Evolutionary conservation across 2,329 filamentous ascomycete species (phyloP), one percentile per base, ranked within the genome.

Genomic region (Neofusicoccum laricinum): DNA sequence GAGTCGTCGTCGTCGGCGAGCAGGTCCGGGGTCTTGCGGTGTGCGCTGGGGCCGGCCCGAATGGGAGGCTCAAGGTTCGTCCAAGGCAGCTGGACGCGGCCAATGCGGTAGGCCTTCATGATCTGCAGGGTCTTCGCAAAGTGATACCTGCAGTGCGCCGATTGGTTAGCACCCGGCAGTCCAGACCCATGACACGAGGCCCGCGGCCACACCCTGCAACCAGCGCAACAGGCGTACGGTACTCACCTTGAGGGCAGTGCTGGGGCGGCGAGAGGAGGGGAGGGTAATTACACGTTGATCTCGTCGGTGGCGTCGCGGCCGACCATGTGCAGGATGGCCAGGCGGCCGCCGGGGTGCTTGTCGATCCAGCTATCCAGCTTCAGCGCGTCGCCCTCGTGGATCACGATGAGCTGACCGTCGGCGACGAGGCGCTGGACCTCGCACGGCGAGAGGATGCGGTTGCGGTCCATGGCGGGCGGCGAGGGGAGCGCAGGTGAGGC

Each of bases 311-410:
- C 84, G 74, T 87, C 85, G 72, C 79, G 80, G 63, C 85, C 85
- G 3, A 86, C 82, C 84, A 86, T 87, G 75, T 88, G 86, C 67
- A 84, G 71, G 66, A 88, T 86, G 19, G 85, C 84, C 30, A 88
- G 75, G 14, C 79, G 76, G 36, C 86, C 86, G 19, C 86, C 86
- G 0, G 86, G 86, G 69, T 88, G 86, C 64, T 76, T 81, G 63
- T 82, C 72, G 68, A 88, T 79, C 86, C 86, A 89, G 48, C 78
- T 75, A 69, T 86, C 84, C 41, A 88, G 81, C 64, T 80, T 78
- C 68, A 88, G 76, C 15, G 85, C 82, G 59, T 77, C 70, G 49
- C 84, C 85, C 50, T 87, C 80, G 67, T 81, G 82, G 63, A 88
- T 82, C 68, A 88, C 81, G 63, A 88, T 82, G 14, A 76, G 80